Base-by-base conservation (phyloP, 177 flowering plant genomes). In the Vitis hybrid region DNA sequence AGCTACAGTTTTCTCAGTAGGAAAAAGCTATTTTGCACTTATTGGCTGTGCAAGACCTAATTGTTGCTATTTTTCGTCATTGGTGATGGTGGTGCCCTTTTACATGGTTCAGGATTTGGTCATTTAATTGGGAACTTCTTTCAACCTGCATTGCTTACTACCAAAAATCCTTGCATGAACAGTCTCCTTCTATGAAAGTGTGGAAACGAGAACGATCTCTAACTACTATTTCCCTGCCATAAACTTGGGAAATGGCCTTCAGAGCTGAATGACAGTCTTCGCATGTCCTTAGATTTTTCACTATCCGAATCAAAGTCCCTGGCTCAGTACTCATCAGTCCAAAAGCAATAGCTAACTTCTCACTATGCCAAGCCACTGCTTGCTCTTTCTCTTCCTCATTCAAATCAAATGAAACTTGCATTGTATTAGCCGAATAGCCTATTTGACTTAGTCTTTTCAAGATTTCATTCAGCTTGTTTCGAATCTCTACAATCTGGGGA, bases 281-380 rank as follows among this genome's bases (percentile, higher is more conserved):
- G 69, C 87, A 85, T 19, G 82, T 82, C 75, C 90, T 74, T 13
- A 86, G 67, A 67, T 85, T 85, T 74, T 85, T 86, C 50, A 80
- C 80, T 13, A 89, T 78, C 18, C 82, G 75, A 68, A 86, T 84
- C 7, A 70, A 75, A 69, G 72, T 72, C 67, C 82, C 79, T 14
- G 75, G 68, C 12, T 29, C 20, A 9, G 85, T 82, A 71, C 69
- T 78, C 72, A 86, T 65, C 68, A 86, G 56, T 5, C 79, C 86
- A 70, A 86, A 89, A 39, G 89, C 85, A 72, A 89, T 29, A 10
- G 85, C 86, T 65, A 89, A 58, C 83, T 86, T 87, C 76, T 89
- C 90, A 72, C 86, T 83, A 62, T 83, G 88, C 79, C 73, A 81
- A 60, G 79, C 70, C 31, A 82, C 65, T 18, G 87, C 84, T 70